Base-by-base conservation (phyloP, 2,329 filamentous ascomycete genomes). In the Pleochaeta shiraiana region DNA sequence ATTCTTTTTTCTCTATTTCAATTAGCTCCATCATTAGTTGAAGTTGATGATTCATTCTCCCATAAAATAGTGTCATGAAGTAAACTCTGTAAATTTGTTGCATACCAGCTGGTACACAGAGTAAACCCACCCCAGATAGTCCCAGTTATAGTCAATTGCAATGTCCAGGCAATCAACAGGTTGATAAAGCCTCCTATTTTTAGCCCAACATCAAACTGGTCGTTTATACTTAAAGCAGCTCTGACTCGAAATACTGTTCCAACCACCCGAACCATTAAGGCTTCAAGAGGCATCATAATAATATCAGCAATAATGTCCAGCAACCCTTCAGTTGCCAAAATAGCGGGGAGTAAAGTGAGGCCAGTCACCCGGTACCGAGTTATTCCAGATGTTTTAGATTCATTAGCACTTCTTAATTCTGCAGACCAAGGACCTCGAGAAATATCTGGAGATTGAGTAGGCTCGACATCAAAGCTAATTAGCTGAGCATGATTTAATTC, bases 401-500 rank as follows among this genome's bases (percentile, higher is more conserved):
- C 72, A 63, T 72, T 72, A 5, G 71, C 70, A 65, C 68, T 72
- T 45, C 72, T 67, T 21, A 74, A 65, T 62, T 73, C 72, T n/a
- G 72, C 72, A 16, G 72, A 73, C 70, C 72, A 73, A 1, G 70
- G 67, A 4, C 70, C 69, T 4, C 66, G 63, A 9, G 68, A 64
- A 45, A 63, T 65, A 19, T 70, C 68, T 6, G 68, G 65, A 19
- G 67, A 63, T 50, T 71, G 70, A 19, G 69, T 68, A 28, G 71
- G 67, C 64, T 73, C 71, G 0, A 73, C 72, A 65, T 74, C 72
- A 64, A 73, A 73, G 31, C 70, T 72, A 16, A 74, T 73, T 19
- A 73, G 64, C 3, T 71, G 71, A 14, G 71, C 67, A 60, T 72
- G 71, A 7, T 68, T 64, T 19, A 70, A 59, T 45, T 73, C 72